Evolutionary conservation across 306 rosid species (phyloP).

Genomic region (Styphnolobium japonicum): DNA sequence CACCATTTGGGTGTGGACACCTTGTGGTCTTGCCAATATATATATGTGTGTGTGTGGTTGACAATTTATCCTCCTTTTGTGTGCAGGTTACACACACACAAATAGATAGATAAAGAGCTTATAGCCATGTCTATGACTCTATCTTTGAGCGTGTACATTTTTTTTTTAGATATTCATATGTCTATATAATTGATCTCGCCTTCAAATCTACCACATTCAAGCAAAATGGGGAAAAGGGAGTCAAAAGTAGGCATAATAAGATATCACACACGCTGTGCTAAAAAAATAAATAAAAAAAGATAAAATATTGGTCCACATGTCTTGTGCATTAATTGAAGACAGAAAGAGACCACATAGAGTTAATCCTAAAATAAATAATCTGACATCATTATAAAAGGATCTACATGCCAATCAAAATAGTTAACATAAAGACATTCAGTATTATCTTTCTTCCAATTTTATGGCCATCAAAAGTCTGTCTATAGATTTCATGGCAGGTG

Average conservation of each 20-base stretch:
- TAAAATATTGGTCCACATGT: neutral
- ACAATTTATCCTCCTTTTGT: no score
- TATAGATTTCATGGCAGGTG: neutral
- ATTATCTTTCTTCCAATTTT: slow-evolving; percentile 4
- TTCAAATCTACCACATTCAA: neutral
- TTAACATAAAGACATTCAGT: neutral
- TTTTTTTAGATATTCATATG: neutral
- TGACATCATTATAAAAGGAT: neutral
- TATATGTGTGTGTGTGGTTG: no score
- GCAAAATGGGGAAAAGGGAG: neutral
- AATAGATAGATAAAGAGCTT: no score
- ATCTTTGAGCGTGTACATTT: no score
- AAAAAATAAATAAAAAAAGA: neutral
- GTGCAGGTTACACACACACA: no score
- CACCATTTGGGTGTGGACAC: no score
- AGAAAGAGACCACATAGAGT: neutral
- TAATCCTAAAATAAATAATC: neutral
- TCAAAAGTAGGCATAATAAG: neutral
- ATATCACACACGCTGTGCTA: neutral
- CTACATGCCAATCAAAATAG: neutral
- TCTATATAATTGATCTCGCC: no score
- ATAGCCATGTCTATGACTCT: no score
- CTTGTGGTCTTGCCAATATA: no score
- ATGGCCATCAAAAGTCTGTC: neutral
- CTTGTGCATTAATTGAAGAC: neutral